Evolutionary conservation across 371 early-diverging fungal genomes (phyloP), one percentile per base, ranked within the genome.

Genomic region (Mortierella sp.): DNA sequence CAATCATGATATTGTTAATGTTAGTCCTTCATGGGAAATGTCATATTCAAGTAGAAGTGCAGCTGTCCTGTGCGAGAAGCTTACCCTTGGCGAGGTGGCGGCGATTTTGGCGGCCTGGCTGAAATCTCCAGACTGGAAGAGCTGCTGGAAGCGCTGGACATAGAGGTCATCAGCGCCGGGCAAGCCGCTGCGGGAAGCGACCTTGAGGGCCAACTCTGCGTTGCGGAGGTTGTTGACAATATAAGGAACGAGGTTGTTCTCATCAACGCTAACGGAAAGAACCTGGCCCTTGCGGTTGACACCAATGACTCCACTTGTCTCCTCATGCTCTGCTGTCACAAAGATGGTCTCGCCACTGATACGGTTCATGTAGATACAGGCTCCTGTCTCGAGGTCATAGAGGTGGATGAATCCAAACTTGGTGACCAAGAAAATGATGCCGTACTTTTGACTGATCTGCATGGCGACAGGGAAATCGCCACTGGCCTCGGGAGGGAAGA

Each of bases 281-380:
- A 98, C 98, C 90, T 98, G 98, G 52, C 99, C 99, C 87, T 96
- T 97, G 78, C 97, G 93, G 88, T 99, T 99, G 63, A 99, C 96
- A 65, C 95, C 96, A 79, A 99, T 94, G 47, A 99, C 90, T 74
- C 99, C 99, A 68, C 93, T 90, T 2, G 94, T 93, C 16, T 89
- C 88, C 58, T 95, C 94, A 75, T 95, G 92, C 79, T 97, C 97
- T n/a, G 98, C 94, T 69, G 99, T 96, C 45, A 97, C 96, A 90
- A 99, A 99, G 71, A 99, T 95, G 34, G 99, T 97, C 68, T 98
- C 99, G 43, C 95, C 96, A 77, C 94, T 95, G 75, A 99, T 98
- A 73, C 99, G 93, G 88, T 98, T 98, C 94, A 96, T 96, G 87
- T 94, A 99, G 64, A 99, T 93, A 86, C 97, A 96, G 19, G 93